Evolutionary conservation across 345 rosid genomes (phyloP).

Genomic region (Mercurialis annua): DNA sequence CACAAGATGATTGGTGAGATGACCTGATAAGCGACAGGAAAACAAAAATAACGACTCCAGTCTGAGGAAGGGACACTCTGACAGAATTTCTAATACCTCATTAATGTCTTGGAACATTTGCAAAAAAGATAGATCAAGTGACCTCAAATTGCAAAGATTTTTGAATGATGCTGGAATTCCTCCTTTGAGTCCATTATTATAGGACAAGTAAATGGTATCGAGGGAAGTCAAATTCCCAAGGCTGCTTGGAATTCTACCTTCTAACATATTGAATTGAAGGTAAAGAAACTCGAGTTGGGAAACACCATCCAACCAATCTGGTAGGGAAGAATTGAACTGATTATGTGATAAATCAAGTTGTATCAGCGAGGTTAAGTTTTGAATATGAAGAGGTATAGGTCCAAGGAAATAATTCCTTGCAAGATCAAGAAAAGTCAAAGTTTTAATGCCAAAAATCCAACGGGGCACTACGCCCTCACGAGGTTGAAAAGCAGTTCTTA

Average conservation of each 20-base stretch:
- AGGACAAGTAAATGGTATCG: neutral
- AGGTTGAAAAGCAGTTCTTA: neutral
- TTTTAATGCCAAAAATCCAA: too few species aligned
- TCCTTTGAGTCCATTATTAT: slow-evolving; percentile 1
- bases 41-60: neutral
- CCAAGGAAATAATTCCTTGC: too few species aligned
- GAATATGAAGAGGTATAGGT: too few species aligned
- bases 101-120: neutral
- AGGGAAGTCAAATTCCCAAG: slow-evolving; percentile 15
- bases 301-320: slow-evolving; percentile 2
- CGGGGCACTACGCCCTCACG: too few species aligned
- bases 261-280: neutral
- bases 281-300: slow-evolving; percentile 16
- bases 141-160: slow-evolving; percentile 14
- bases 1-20: too few species aligned
- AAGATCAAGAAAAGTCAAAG: too few species aligned
- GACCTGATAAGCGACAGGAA: neutral
- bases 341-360: neutral
- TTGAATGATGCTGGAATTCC: slow-evolving; percentile 17
- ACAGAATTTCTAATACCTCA: neutral
- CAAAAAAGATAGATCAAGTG: neutral
- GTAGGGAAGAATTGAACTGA: neutral
- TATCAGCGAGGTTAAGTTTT: neutral
- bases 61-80: neutral
- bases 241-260: slow-evolving; percentile 21